phyloP scores from a whole-genome alignment of 129 eudicot genomes.

The Flaveria linearis region DNA sequence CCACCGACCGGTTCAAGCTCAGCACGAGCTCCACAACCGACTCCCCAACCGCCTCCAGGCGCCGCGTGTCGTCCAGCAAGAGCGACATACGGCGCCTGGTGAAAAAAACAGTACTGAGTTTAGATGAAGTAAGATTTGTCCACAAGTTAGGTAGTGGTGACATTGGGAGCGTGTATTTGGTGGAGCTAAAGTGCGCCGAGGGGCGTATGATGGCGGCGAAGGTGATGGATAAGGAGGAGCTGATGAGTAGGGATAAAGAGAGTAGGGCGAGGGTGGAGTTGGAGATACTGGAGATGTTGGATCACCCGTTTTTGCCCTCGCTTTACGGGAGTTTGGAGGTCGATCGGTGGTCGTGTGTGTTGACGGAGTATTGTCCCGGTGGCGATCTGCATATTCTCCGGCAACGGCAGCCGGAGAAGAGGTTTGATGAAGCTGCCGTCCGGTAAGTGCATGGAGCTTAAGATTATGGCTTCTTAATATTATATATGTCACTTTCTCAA shows the following conservation, averaged over 20 bases:
- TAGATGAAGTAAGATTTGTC: constrained; percentile 49
- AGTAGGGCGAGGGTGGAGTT: constrained; percentile 61
- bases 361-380: constrained; percentile 83
- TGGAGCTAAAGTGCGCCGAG: constrained; percentile 58
- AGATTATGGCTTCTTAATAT: no score
- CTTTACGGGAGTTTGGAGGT: constrained; percentile 57
- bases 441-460: constrained; percentile 38
- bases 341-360: constrained; percentile 67
- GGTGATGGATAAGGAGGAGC: constrained; percentile 86
- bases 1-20: constrained; percentile 25
- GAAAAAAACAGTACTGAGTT: constrained; percentile 27
- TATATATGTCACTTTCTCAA: no score
- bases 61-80: constrained; percentile 29
- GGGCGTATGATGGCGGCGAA: constrained; percentile 74
- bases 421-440: constrained; percentile 68
- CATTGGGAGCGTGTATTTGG: constrained; percentile 74
- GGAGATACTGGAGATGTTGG: constrained; percentile 68
- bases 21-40: constrained; percentile 47
- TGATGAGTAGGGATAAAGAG: constrained; percentile 56
- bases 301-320: constrained; percentile 77
- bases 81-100: constrained; percentile 39
- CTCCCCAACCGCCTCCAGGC: constrained; percentile 25
- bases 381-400: constrained; percentile 79
- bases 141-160: constrained; percentile 72
- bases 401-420: constrained; percentile 61